phyloP scores from a whole-genome alignment of 371 early-diverging fungal genomes.

The Mucor ambiguus region DNA sequence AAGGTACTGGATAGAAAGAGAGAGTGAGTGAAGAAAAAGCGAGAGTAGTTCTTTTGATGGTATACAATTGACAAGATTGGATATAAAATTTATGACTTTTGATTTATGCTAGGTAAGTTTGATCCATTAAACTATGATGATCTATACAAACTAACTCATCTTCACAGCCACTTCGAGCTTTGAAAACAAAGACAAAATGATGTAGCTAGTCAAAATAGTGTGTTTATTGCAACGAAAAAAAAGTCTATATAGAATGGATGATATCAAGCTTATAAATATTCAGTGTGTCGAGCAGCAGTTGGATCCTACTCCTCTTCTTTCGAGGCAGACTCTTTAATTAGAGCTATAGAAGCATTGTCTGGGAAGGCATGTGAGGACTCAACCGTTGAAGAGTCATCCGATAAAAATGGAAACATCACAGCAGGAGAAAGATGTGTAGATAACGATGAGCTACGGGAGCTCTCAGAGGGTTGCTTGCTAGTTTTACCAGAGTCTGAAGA shows the following conservation, averaged over 20 bases:
- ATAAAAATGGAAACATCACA: no score
- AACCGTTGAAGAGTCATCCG: no score
- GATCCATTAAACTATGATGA: neutral
- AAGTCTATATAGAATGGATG: neutral
- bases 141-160: no score
- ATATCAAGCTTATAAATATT: neutral
- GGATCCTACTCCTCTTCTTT: neutral
- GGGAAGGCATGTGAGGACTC: no score
- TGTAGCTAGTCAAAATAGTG: no score
- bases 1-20: neutral
- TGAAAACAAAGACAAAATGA: no score
- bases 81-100: neutral
- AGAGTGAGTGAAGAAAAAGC: neutral
- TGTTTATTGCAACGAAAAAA: constrained; percentile 17
- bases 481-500: no score
- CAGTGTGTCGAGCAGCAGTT: neutral
- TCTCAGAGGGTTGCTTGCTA: no score
- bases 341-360: neutral
- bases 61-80: neutral
- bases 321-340: constrained; percentile 1
- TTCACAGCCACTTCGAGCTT: no score
- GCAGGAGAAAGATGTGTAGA: constrained; percentile 39
- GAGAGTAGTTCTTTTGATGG: neutral
- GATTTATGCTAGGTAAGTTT: neutral
- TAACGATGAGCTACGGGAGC: constrained; percentile 45